Base-by-base conservation (phyloP, 371 early-diverging fungal species). In the Blakeslea trispora region DNA sequence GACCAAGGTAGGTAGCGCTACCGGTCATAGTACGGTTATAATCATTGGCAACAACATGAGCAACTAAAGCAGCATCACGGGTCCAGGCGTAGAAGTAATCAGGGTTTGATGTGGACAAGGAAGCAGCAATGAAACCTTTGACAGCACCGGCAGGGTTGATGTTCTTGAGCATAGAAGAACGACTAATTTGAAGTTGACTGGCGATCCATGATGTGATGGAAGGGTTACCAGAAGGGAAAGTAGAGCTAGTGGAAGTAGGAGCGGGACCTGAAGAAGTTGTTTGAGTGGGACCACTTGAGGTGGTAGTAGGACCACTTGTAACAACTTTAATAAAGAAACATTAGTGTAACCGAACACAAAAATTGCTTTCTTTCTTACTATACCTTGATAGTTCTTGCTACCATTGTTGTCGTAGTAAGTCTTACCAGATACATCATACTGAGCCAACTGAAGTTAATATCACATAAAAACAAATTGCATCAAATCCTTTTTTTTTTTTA, bases 81-180 rank as follows among this genome's bases (percentile, higher is more conserved):
- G 82, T 78, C 93, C 93, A 92, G 23, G 81, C 59, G 57, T 85
- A 92, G 53, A 75, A 91, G 75, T 93, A 93, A 64, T 90, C 81
- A 5, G 91, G 92, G 4, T 77, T 55, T 31, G 59, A 21, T 1
- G 66, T 71, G 31, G 68, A 65, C 8, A 69, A 52, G 5, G 75
- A 75, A 7, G 75, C 75, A 28, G 71, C 71, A 46, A 75, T 64
- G 31, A 75, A 75, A 10, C 75, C 75, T 10, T 52, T 32, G 5
- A 51, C 61, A 5, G 69, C 31, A 32, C 75, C 72, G 4, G 71
- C 48, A 48, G 75, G 71, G 24, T 75, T 75, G 28, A 75, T 63
- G 23, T 71, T 71, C 6, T 63, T 52, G 13, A 62, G 54, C 35
- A 74, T 48, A 2, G 53, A 57, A 31, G 43, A 50, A 51, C 59